A percentile compares a stretch with the other conserved stretches of the same genome.
Evolutionary conservation across 805 yeast genomes (phyloP).

Genomic region (Kuraishia molischiana): DNA sequence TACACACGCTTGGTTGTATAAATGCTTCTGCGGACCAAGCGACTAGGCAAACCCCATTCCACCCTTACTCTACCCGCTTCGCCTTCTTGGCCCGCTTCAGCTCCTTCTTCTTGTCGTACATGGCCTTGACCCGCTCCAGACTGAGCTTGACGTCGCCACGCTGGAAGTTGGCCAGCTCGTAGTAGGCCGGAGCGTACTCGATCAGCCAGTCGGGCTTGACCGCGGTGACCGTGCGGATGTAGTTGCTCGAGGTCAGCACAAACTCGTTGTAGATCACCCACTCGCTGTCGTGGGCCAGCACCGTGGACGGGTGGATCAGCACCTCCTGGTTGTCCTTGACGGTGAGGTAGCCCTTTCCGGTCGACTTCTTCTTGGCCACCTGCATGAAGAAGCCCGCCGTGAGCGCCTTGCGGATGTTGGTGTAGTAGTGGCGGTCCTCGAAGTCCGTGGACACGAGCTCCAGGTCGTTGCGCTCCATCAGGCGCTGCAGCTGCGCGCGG

Average conservation of each 20-base stretch:
- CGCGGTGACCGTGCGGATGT: conserved; percentile 87
- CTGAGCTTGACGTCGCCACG: conserved; percentile 68
- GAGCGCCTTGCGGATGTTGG: conserved; percentile 76
- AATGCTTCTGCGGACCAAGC: too few species aligned
- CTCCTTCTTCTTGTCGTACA: conserved; percentile 33
- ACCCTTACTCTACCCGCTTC: too few species aligned
- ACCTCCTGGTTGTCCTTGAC: conserved; percentile 96
- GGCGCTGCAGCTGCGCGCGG: conserved; percentile 68
- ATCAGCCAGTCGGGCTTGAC: conserved; percentile 90
- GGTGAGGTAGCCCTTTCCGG: conserved; percentile 77
- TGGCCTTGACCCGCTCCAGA: conserved; percentile 47
- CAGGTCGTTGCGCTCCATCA: conserved; percentile 76
- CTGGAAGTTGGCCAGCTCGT: conserved; percentile 49
- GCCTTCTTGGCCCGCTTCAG: conserved; percentile 8
- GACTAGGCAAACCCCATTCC: too few species aligned
- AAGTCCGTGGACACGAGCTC: conserved; percentile 61
- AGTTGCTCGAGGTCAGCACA: conserved; percentile 87
- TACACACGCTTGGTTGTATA: too few species aligned
- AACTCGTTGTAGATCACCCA: conserved; percentile 95
- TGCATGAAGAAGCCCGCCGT: conserved; percentile 97
- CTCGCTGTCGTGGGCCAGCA: conserved; percentile 78
- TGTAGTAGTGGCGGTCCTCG: conserved; percentile 57
- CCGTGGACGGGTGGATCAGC: conserved; percentile 87
- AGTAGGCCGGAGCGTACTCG: conserved; percentile 69
- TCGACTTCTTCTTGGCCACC: conserved; percentile 86